Evolutionary conservation across 2,329 filamentous ascomycete genomes (phyloP).

Genomic region (Leptographium flavum): DNA sequence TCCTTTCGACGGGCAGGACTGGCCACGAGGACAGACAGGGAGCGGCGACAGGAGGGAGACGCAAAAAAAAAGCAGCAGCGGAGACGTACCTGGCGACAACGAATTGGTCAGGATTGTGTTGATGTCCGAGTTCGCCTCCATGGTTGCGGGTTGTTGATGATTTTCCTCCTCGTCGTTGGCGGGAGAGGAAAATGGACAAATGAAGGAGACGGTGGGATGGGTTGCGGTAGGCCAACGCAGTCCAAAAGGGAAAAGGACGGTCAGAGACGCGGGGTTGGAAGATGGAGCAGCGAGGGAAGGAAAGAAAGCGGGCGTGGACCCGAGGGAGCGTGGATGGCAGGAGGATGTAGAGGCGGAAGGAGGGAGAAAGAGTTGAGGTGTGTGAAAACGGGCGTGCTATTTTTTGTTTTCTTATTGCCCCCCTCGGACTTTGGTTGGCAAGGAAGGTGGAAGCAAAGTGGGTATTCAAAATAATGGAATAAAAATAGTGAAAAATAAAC

Average conservation of each 20-base stretch:
- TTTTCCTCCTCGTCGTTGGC: constrained; percentile 5
- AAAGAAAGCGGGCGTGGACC: not conserved
- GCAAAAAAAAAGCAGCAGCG: constrained; percentile 4
- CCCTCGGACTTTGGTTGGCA: constrained; percentile 7
- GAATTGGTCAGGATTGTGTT: constrained; percentile 96
- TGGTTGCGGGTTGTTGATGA: constrained; percentile 24
- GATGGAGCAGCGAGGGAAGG: not conserved
- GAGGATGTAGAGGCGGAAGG: not conserved
- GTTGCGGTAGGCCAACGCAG: not conserved
- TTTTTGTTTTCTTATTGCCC: constrained; percentile 2
- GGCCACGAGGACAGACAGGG: constrained; percentile 2
- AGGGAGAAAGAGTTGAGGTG: constrained; percentile 1
- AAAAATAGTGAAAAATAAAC: no score
- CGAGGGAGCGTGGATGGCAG: not conserved
- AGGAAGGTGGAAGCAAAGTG: constrained; percentile 6
- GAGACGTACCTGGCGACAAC: constrained; percentile 71
- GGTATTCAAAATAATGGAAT: constrained; percentile 6
- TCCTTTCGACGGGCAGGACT: not conserved
- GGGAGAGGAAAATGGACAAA: constrained; percentile 1
- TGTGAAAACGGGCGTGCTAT: constrained; percentile 5
- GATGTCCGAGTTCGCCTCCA: constrained; percentile 74
- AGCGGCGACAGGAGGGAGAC: constrained; percentile 2
- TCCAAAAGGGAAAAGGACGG: not conserved
- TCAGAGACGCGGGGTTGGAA: not conserved
- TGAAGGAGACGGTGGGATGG: constrained; percentile 2